Conservation (phyloP, 495 filamentous ascomycete species). For the Talaromyces borbonicus region DNA sequence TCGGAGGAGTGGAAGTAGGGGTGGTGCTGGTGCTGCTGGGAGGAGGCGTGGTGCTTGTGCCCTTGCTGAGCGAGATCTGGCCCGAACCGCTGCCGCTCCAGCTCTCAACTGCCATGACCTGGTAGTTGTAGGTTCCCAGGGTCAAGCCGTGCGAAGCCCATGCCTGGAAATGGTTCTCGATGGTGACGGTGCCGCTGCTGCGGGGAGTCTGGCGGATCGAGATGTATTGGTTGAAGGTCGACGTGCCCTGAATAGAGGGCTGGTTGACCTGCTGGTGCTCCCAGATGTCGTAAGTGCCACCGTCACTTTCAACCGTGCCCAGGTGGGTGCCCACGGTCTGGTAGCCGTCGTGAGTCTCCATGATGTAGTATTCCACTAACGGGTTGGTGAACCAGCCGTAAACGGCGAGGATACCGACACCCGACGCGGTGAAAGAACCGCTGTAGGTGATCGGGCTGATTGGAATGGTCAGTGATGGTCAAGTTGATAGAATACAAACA, state of each 20-base stretch:
- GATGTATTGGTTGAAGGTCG: constrained; percentile 55
- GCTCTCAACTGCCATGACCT: constrained; percentile 54
- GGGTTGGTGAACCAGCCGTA: constrained; percentile 57
- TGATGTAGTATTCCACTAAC: constrained; percentile 55
- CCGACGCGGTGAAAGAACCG: constrained; percentile 43
- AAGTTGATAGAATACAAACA: neutral
- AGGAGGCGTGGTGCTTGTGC: neutral
- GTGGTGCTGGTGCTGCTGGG: neutral
- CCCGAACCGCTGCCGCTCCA: constrained; percentile 43
- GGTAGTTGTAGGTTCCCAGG: constrained; percentile 47
- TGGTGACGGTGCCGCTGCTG: constrained; percentile 42
- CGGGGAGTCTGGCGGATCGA: constrained; percentile 46
- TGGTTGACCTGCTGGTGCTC: constrained; percentile 47
- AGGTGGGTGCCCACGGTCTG: constrained; percentile 36
- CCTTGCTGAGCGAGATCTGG: constrained; percentile 6
- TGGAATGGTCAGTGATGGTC: neutral
- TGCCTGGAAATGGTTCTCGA: constrained; percentile 52
- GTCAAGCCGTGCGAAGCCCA: constrained; percentile 42
- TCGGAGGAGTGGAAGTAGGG: neutral
- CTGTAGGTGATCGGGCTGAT: constrained; percentile 43
- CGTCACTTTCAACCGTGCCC: constrained; percentile 50
- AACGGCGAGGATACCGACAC: constrained; percentile 44
- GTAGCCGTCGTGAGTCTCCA: constrained; percentile 48
- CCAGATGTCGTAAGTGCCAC: constrained; percentile 57
- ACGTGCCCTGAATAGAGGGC: constrained; percentile 48